Base-by-base conservation (phyloP, 352 stramenopile species). In the Phytophthora ohioensis region DNA sequence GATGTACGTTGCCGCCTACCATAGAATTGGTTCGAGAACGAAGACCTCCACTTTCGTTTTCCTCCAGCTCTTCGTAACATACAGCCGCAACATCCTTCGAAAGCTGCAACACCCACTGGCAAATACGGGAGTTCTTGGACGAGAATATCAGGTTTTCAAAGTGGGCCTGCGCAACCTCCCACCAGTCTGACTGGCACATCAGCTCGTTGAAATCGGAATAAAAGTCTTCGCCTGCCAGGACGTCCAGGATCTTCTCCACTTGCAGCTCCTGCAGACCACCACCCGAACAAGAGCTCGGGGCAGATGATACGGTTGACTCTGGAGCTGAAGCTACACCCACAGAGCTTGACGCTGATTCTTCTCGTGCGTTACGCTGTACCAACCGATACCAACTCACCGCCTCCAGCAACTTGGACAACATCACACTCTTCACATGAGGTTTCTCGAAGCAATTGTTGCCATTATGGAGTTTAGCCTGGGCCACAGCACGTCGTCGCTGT, bases 81-180 rank as follows among this genome's bases (percentile, higher is more conserved):
- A 87, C 82, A 30, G 61, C 60, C 1, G 84, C 81, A 11, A 91
- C 83, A 54, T 96, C 87, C 43, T 72, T 82, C 1, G 85, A 89
- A 13, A 94, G 73, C 21, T 90, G 85, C 38, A 77, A 57, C 30
- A 96, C 73, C 76, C 82, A 89, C 67, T 92, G 88, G 17, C 81
- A 90, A 10, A 94, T 82, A 7, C 87, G 81, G 13, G 82, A 90
- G 17, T 92, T 85, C 7, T 79, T 68, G 10, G 74, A 77, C 39
- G 87, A 85, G 43, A 96, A 94, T 6, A 96, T 80, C 12, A 96
- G 69, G 51, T 94, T 96, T 65, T 96, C 88, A 67, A 96, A 96
- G 56, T 96, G 86, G 10, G 88, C 88, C 69, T 94, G 88, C 0
- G 88, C 87, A 51, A 94, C 85, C 38, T 91, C 85, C 88, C 88